Percentiles rank a stretch among this genome's conserved stretches.
Evolutionary conservation across 768 basidiomycete genomes (phyloP).

Genomic region (Galerina marginata): DNA sequence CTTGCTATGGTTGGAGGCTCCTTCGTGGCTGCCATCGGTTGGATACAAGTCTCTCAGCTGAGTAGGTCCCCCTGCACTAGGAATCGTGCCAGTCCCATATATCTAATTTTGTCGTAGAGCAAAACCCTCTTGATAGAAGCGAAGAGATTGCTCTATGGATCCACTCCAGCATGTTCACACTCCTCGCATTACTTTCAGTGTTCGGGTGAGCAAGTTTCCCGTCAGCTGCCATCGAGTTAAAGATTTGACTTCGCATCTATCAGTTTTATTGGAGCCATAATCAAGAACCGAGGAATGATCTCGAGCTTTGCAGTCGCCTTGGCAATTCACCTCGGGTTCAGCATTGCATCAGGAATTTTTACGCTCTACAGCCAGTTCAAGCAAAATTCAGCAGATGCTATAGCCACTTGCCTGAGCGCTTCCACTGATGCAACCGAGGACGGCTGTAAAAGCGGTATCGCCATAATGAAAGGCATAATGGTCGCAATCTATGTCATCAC

Average conservation of each 20-base stretch:
- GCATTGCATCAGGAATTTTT: constrained; percentile 53
- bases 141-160: constrained; percentile 53
- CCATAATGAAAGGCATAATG: constrained; percentile 46
- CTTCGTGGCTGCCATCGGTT: constrained; percentile 49
- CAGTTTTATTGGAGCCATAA: constrained; percentile 51
- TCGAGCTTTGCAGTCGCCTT: constrained; percentile 49
- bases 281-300: constrained; percentile 47
- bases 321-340: constrained; percentile 49
- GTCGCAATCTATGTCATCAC: constrained; percentile 52
- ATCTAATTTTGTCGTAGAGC: constrained; percentile 20
- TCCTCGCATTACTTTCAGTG: constrained; percentile 52
- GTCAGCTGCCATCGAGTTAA: constrained; percentile 12
- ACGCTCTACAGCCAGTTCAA: constrained; percentile 55
- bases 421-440: constrained; percentile 29
- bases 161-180: constrained; percentile 50
- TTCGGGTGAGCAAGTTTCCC: constrained; percentile 47
- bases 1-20: constrained; percentile 52
- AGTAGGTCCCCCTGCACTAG: constrained; percentile 37
- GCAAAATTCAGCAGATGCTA: constrained; percentile 38
- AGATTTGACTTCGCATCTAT: background rate
- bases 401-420: constrained; percentile 44
- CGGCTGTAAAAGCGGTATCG: constrained; percentile 47
- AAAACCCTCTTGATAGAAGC: constrained; percentile 38
- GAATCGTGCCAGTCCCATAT: background rate
- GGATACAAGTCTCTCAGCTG: constrained; percentile 49